These are phyloP conservation scores for Rutstroemia sp. DNA, from an alignment of 2,329 filamentous ascomycete genomes.

Conservation along the genomic window DNA sequence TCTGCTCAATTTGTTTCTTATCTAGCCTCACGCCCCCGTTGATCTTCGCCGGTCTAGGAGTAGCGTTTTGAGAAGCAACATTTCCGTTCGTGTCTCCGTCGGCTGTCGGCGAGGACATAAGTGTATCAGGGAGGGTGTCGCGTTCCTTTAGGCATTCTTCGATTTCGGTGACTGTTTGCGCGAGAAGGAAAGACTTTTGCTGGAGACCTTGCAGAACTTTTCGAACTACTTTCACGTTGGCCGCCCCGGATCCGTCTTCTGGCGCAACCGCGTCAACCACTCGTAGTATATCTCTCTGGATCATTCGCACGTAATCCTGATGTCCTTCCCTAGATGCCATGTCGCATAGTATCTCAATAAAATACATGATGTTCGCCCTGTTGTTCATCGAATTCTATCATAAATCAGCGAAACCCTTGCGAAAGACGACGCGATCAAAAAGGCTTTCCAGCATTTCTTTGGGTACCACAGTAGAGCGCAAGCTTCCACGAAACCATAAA, in stretches of 20 bases:
- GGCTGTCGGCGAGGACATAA: slow-evolving; percentile 5
- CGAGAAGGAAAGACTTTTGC: slow-evolving; percentile 63
- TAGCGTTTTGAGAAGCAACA: slow-evolving; percentile 13
- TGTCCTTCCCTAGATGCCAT: slow-evolving; percentile 53
- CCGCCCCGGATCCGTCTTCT: slow-evolving; percentile 76
- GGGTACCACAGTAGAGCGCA: too few relatives aligned
- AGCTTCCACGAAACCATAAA: not conserved
- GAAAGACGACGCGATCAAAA: not conserved
- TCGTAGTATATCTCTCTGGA: slow-evolving; percentile 84
- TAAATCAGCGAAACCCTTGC: slow-evolving; percentile 1
- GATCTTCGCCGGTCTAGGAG: slow-evolving; percentile 1
- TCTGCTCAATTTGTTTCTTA: slow-evolving; percentile 85
- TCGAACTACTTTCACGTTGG: slow-evolving; percentile 87
- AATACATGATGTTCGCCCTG: slow-evolving; percentile 98
- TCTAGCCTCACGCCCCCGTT: slow-evolving; percentile 46
- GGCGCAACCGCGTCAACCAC: slow-evolving; percentile 91
- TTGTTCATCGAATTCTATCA: slow-evolving; percentile 87
- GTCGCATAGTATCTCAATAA: slow-evolving; percentile 92
- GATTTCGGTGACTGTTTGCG: slow-evolving; percentile 69
- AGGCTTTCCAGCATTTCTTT: too few relatives aligned
- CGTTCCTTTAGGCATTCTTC: slow-evolving; percentile 77
- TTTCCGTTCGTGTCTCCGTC: slow-evolving; percentile 18
- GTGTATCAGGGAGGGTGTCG: slow-evolving; percentile 20
- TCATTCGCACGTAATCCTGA: slow-evolving; percentile 81
- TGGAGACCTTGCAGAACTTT: slow-evolving; percentile 67